Base-by-base conservation (phyloP, 163 green algal genomes). In the Prototheca wickerhamii region DNA sequence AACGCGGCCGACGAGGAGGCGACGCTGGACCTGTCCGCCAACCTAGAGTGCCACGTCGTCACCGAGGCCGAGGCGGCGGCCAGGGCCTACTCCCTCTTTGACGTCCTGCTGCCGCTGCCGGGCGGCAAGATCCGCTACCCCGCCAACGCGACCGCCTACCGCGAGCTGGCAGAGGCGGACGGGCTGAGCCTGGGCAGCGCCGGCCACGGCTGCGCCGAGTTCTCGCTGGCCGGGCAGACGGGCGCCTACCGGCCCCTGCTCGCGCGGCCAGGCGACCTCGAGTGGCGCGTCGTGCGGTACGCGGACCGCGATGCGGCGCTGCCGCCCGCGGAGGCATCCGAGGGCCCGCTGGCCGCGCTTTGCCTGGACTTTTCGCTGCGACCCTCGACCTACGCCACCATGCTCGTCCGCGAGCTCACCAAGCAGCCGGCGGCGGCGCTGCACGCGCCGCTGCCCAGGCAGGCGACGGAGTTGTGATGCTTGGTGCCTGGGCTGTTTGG, bases 71-170 rank as follows among this genome's bases (percentile, higher is more conserved):
- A 95, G 28, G 81, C 68, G 34, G 69, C 42, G 3, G 54, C 58
- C 0, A 64, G 69, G 15, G 25, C 15, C 4, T 95, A 71, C 69
- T 69, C 46, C 58, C 79, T 93, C 0, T 66, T 78, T 1, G 83
- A 94, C 58, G 81, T 96, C 5, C 87, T 96, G 28, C 75, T 96
- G 72, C 90, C 90, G 0, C 70, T 96, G 64, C 87, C 86, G 0
- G 90, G 89, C 3, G 43, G 8, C 5, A 37, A 66, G 15, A 72
- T 84, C 8, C 30, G 35, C 2, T 76, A 80, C 34, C 82, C 79
- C 7, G 23, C 57, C 31, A 70, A 87, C 33, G 63, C 56, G 8
- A 77, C 63, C 0, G 61, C 64, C 10, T 83, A 83, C 71, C 26
- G 37, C 18, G 3, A 53, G 33, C 12, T 71, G 57, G 65, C 65